Conservation (phyloP, 1,139 yeast species). For the Nadsonia commutata region DNA sequence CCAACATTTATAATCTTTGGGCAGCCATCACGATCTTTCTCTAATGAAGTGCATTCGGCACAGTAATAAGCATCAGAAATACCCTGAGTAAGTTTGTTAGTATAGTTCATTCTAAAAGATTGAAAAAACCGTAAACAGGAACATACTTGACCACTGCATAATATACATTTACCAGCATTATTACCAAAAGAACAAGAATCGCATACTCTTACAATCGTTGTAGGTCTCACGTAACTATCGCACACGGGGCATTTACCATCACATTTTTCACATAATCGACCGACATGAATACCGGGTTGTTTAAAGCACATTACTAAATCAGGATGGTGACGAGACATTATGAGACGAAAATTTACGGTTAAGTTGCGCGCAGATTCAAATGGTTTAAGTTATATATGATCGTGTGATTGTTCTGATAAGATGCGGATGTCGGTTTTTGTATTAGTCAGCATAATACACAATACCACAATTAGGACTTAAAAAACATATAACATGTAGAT, state of each 20-base stretch:
- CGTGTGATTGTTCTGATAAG: too few relatives aligned
- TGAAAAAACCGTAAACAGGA: not conserved
- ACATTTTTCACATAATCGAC: constrained; percentile 67
- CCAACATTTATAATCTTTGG: constrained; percentile 77
- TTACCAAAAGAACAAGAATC: constrained; percentile 76
- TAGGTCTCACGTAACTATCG: constrained; percentile 73
- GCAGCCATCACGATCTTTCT: constrained; percentile 85
- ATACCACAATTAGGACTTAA: too few relatives aligned
- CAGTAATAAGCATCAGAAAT: constrained; percentile 69
- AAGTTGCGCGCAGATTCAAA: too few relatives aligned
- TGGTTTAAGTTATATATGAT: too few relatives aligned
- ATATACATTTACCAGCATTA: constrained; percentile 46
- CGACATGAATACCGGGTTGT: constrained; percentile 64
- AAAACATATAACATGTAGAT: too few relatives aligned
- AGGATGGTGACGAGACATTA: constrained; percentile 82
- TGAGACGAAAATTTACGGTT: too few relatives aligned
- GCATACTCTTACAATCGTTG: constrained; percentile 59
- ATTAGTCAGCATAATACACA: too few relatives aligned
- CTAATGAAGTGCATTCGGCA: constrained; percentile 66
- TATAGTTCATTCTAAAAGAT: not conserved
- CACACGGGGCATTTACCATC: constrained; percentile 90
- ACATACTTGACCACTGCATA: constrained; percentile 39
- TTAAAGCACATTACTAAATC: constrained; percentile 78
- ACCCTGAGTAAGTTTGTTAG: constrained; percentile 24
- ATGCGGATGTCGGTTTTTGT: too few relatives aligned